A percentile compares a stretch with the other conserved stretches of the same genome.
phyloP scores from a whole-genome alignment of 495 filamentous ascomycete species.

The Penicillium dipodomyicola region DNA sequence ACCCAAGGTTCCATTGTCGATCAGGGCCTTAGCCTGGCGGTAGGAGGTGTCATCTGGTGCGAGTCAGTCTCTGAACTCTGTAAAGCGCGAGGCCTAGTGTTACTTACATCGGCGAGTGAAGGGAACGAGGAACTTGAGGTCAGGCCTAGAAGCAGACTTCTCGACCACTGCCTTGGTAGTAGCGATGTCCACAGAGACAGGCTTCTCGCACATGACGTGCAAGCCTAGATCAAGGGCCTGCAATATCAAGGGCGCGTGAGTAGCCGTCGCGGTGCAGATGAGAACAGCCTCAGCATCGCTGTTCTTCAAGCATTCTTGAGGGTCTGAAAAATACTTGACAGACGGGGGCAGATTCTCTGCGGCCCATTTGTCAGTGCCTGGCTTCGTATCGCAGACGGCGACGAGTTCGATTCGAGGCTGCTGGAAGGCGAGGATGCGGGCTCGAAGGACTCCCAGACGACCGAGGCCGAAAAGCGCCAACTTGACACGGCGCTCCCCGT shows the following conservation, averaged over 20 bases:
- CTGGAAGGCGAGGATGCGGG: slow-evolving; percentile 19
- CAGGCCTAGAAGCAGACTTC: slow-evolving; percentile 64
- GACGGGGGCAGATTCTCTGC: slow-evolving; percentile 17
- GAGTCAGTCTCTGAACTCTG: slow-evolving; percentile 3
- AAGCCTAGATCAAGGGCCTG: slow-evolving; percentile 19
- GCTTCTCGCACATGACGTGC: slow-evolving; percentile 27
- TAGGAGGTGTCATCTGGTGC: slow-evolving; percentile 17
- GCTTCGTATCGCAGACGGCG: slow-evolving; percentile 21
- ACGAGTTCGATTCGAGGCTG: slow-evolving; percentile 22
- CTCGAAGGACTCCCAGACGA: slow-evolving; percentile 18
- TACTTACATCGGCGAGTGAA: slow-evolving; percentile 22
- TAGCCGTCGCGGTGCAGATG: slow-evolving; percentile 21
- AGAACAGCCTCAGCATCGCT: slow-evolving; percentile 17
- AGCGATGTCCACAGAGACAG: slow-evolving; percentile 25
- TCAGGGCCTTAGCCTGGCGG: slow-evolving; percentile 15
- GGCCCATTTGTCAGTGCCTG: slow-evolving; percentile 18
- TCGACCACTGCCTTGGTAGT: slow-evolving; percentile 48
- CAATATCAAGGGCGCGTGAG: slow-evolving; percentile 18
- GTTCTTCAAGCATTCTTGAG: slow-evolving; percentile 19
- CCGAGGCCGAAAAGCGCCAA: slow-evolving; percentile 20
- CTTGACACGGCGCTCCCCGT: slow-evolving; percentile 13
- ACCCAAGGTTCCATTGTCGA: slow-evolving; percentile 18
- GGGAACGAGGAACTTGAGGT: slow-evolving; percentile 42
- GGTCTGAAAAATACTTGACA: slow-evolving; percentile 19
- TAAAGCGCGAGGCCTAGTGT: background rate